Conservation (phyloP, 805 yeast genomes). For the Cyberlindnera bimundalis region DNA sequence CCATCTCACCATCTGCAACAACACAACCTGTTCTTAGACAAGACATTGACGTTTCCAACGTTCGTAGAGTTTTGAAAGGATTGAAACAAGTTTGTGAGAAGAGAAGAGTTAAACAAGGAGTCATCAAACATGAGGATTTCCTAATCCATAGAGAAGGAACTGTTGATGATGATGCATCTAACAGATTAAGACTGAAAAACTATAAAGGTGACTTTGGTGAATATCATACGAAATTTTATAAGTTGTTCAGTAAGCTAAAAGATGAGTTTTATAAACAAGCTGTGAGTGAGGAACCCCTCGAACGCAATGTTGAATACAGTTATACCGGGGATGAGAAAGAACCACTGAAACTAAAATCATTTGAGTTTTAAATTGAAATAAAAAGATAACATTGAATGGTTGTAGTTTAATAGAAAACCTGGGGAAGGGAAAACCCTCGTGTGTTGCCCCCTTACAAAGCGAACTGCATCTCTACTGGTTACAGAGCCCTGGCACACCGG, state of each 20-base stretch:
- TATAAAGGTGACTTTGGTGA: constrained; percentile 30
- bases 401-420: too few relatives aligned
- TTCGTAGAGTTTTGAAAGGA: constrained; percentile 15
- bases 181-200: constrained; percentile 24
- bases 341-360: constrained; percentile 11
- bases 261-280: constrained; percentile 8
- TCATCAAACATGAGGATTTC: constrained; percentile 18
- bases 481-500: not conserved
- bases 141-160: constrained; percentile 14
- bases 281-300: not conserved
- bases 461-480: too few relatives aligned
- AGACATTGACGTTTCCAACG: constrained; percentile 27
- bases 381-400: too few relatives aligned
- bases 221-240: constrained; percentile 19
- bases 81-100: constrained; percentile 11
- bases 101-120: constrained; percentile 19
- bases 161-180: constrained; percentile 17
- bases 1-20: constrained; percentile 6
- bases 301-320: not conserved
- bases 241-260: constrained; percentile 14
- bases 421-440: too few relatives aligned
- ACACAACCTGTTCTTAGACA: constrained; percentile 20
- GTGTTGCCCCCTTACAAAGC: too few relatives aligned
- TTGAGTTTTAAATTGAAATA: constrained; percentile 3
- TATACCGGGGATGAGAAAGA: constrained; percentile 8